Percentiles rank a stretch among this genome's conserved stretches.
Conservation (phyloP, 352 stramenopile genomes). For the Phytophthora melonis region DNA sequence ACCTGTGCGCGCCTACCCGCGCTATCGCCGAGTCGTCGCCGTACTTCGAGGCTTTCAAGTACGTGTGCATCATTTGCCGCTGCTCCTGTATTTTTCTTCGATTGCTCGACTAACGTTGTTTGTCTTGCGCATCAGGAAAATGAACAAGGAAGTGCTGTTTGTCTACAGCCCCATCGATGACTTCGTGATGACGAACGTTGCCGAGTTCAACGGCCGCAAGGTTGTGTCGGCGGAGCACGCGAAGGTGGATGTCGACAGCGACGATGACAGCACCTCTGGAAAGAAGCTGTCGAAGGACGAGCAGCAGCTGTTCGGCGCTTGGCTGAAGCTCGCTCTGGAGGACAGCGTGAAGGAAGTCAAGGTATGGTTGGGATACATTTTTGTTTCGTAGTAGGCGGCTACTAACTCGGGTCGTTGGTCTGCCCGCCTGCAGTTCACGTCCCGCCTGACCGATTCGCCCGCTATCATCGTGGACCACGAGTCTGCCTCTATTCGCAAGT, state of each 20-base stretch:
- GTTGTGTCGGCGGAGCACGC: slow-evolving; percentile 97
- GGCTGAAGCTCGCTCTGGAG: slow-evolving; percentile 93
- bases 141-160: slow-evolving; percentile 97
- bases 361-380: slow-evolving; percentile 31
- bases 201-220: slow-evolving; percentile 96
- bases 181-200: slow-evolving; percentile 99
- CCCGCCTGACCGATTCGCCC: slow-evolving; percentile 95
- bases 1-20: slow-evolving; percentile 96
- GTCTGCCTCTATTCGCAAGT: slow-evolving; percentile 96
- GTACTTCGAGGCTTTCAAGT: slow-evolving; percentile 99
- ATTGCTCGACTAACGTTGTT: background rate
- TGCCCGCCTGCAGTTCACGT: slow-evolving; percentile 62
- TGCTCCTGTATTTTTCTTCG: no score
- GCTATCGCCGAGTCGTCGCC: slow-evolving; percentile 96
- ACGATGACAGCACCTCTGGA: slow-evolving; percentile 49
- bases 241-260: slow-evolving; percentile 92
- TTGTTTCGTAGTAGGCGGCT: background rate
- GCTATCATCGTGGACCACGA: slow-evolving; percentile 99
- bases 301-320: slow-evolving; percentile 91
- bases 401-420: slow-evolving; percentile 2
- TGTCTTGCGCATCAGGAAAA: slow-evolving; percentile 57
- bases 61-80: slow-evolving; percentile 32
- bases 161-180: slow-evolving; percentile 99
- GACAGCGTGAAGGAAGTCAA: slow-evolving; percentile 92
- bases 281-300: slow-evolving; percentile 90